A percentile compares a stretch with the other conserved stretches of the same genome.
Conservation (phyloP, 2,329 filamentous ascomycete species). For the Epichloe coenophiala region DNA sequence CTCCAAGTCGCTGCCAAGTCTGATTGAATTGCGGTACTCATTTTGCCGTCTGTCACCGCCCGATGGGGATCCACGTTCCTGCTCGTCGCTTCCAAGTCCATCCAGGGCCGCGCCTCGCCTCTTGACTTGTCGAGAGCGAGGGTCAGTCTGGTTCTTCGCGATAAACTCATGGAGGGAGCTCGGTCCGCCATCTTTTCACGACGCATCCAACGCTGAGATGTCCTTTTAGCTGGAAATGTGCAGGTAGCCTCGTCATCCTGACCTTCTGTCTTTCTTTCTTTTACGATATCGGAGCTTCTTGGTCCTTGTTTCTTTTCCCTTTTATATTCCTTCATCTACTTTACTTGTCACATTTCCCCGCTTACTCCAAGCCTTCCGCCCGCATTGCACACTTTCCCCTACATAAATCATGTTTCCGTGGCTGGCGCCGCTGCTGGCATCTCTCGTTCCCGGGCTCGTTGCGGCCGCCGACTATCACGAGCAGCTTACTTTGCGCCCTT, state of each 20-base stretch:
- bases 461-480: conserved; percentile 59
- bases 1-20: background rate
- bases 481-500: conserved; percentile 55
- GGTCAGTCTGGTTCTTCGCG: background rate
- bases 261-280: background rate
- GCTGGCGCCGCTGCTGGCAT: conserved; percentile 22
- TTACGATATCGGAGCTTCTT: background rate
- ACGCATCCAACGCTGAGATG: conserved; percentile 10
- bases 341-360: background rate
- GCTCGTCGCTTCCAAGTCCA: background rate
- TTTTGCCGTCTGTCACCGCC: conserved; percentile 11
- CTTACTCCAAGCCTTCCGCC: background rate
- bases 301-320: conserved; percentile 5
- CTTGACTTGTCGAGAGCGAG: conserved; percentile 7
- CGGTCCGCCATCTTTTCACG: background rate
- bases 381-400: background rate
- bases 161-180: conserved; percentile 1
- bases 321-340: background rate
- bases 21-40: background rate
- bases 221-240: conserved; percentile 8
- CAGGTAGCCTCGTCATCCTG: conserved; percentile 4
- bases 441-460: conserved; percentile 20
- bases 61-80: conserved; percentile 1
- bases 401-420: conserved; percentile 19
- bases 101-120: background rate